Evolutionary conservation across 1,139 yeast species (phyloP).

Genomic region (Pichia sp.): DNA sequence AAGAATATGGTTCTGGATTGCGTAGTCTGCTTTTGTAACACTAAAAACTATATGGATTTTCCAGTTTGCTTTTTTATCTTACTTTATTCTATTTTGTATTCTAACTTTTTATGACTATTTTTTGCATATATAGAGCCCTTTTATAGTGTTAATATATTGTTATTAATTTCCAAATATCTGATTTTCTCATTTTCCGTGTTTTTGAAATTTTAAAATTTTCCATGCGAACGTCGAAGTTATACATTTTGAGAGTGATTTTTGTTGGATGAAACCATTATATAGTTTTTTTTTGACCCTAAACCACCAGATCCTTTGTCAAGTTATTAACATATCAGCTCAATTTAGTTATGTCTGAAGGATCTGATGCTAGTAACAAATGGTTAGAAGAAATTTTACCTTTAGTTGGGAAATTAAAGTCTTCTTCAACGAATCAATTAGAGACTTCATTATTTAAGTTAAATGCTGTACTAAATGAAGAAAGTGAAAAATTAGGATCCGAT

Average conservation of each 20-base stretch:
- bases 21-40: slow-evolving; percentile 15
- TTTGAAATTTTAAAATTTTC: background rate
- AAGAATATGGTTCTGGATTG: slow-evolving; percentile 38
- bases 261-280: no score
- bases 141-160: no score
- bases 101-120: background rate
- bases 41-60: no score
- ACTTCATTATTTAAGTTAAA: slow-evolving; percentile 19
- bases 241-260: background rate
- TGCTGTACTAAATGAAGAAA: slow-evolving; percentile 13
- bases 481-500: slow-evolving; percentile 5
- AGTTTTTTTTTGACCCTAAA: no score
- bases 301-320: background rate
- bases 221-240: background rate
- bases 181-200: background rate
- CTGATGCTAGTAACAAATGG: slow-evolving; percentile 9
- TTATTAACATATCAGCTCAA: background rate
- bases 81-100: background rate
- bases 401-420: slow-evolving; percentile 17
- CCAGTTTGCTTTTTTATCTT: background rate
- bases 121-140: no score
- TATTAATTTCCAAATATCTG: no score
- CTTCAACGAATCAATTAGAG: slow-evolving; percentile 18
- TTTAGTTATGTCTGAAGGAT: slow-evolving; percentile 8
- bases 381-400: slow-evolving; percentile 16